phyloP scores from a whole-genome alignment of 805 yeast species.

The Lipomyces sp. region DNA sequence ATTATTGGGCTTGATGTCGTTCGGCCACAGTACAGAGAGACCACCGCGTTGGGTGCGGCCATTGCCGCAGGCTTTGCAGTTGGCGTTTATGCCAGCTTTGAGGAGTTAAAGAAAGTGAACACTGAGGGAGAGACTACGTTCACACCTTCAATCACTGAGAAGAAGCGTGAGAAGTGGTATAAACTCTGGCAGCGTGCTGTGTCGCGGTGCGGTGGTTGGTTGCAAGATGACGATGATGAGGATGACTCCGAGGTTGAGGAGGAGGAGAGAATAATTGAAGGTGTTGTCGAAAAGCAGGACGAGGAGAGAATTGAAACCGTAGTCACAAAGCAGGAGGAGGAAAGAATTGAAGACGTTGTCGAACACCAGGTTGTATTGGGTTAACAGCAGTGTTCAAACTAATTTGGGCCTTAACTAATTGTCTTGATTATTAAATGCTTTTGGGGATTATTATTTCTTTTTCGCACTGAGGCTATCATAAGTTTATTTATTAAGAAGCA shows the following conservation, averaged over 20 bases:
- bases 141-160: slow-evolving; percentile 44
- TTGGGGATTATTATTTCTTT: background rate
- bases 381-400: no score
- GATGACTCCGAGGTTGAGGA: slow-evolving; percentile 20
- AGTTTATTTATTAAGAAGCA: background rate
- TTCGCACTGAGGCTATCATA: background rate
- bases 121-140: slow-evolving; percentile 42
- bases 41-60: slow-evolving; percentile 96
- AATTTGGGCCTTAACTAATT: no score
- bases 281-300: slow-evolving; percentile 1
- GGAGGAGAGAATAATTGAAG: slow-evolving; percentile 25
- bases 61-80: slow-evolving; percentile 89
- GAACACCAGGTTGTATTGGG: background rate
- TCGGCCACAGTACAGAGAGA: slow-evolving; percentile 82
- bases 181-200: slow-evolving; percentile 84
- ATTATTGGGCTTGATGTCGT: slow-evolving; percentile 84
- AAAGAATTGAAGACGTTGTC: slow-evolving; percentile 19
- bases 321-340: slow-evolving; percentile 20
- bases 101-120: slow-evolving; percentile 57
- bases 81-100: slow-evolving; percentile 72
- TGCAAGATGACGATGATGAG: slow-evolving; percentile 44
- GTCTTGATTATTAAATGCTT: no score
- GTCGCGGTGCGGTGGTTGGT: slow-evolving; percentile 82
- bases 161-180: slow-evolving; percentile 67
- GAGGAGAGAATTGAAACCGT: slow-evolving; percentile 11